Evolutionary conservation across 768 basidiomycete species (phyloP).

Genomic region (Kwoniella heveanensis): DNA sequence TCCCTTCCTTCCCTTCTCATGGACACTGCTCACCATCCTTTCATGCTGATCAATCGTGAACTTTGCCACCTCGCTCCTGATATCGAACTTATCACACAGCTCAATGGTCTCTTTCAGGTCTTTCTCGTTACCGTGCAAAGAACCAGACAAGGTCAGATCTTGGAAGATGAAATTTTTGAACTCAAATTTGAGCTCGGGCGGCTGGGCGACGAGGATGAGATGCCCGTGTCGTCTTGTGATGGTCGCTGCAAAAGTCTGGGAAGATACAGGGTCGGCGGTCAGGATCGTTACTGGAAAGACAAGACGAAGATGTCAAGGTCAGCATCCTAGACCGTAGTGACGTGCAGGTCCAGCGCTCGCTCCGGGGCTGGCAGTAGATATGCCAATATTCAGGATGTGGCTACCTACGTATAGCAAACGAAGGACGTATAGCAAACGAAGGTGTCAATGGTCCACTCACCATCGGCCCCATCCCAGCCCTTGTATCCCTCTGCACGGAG

Average conservation of each 20-base stretch:
- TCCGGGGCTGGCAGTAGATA: too few relatives aligned
- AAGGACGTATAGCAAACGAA: too few relatives aligned
- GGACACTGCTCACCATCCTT: slow-evolving; percentile 22
- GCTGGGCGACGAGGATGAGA: slow-evolving; percentile 28
- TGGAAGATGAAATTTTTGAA: slow-evolving; percentile 28
- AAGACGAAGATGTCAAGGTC: neutral
- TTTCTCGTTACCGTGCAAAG: slow-evolving; percentile 21
- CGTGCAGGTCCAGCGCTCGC: neutral
- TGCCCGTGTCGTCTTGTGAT: slow-evolving; percentile 25
- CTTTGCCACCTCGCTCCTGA: slow-evolving; percentile 12
- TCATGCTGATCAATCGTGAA: slow-evolving; percentile 23
- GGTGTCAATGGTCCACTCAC: slow-evolving; percentile 17
- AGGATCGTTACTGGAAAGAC: slow-evolving; percentile 24
- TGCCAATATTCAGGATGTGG: too few relatives aligned
- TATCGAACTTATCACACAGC: slow-evolving; percentile 19
- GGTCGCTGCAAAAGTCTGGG: slow-evolving; percentile 19
- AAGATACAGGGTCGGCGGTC: slow-evolving; percentile 22
- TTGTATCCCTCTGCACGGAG: slow-evolving; percentile 27
- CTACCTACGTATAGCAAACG: too few relatives aligned
- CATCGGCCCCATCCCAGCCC: slow-evolving; percentile 31
- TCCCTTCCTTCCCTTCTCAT: slow-evolving; percentile 22
- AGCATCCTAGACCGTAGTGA: neutral
- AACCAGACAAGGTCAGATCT: slow-evolving; percentile 23
- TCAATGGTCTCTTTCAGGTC: slow-evolving; percentile 27
- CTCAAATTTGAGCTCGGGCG: slow-evolving; percentile 16